Percentiles rank a stretch among this genome's conserved stretches.
Conservation (phyloP, 768 basidiomycete species). For the Boletus rex-veris region DNA sequence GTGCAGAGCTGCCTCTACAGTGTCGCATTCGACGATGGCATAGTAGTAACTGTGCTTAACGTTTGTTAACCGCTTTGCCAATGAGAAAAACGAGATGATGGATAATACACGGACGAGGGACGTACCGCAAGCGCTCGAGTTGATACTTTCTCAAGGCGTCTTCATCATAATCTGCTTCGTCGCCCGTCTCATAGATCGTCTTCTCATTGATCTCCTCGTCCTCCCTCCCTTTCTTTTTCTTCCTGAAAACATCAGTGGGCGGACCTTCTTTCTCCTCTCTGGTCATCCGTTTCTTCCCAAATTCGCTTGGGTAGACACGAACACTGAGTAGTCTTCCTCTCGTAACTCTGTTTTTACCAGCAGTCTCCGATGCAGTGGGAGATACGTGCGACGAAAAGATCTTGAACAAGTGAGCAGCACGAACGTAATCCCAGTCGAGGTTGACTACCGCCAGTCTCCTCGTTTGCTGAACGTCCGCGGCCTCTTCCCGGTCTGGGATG, state of each 20-base stretch:
- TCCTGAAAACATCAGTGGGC: constrained; percentile 77
- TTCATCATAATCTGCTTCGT: constrained; percentile 80
- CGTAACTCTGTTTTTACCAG: constrained; percentile 27
- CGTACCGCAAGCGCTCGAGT: constrained; percentile 84
- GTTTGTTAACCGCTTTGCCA: constrained; percentile 3
- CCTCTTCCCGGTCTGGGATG: constrained; percentile 44
- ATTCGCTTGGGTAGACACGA: constrained; percentile 87
- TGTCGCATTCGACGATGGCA: constrained; percentile 87
- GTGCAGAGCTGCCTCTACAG: constrained; percentile 69
- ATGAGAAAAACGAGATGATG: background rate
- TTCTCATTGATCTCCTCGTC: constrained; percentile 61
- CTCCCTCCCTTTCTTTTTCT: constrained; percentile 33
- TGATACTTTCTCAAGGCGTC: constrained; percentile 89
- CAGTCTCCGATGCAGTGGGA: constrained; percentile 37
- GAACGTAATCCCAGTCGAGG: constrained; percentile 96
- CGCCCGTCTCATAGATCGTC: constrained; percentile 63
- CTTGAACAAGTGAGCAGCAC: constrained; percentile 85
- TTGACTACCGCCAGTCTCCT: constrained; percentile 86
- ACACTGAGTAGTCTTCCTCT: constrained; percentile 74
- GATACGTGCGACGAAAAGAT: constrained; percentile 88
- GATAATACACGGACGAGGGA: constrained; percentile 5
- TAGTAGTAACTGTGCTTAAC: constrained; percentile 77
- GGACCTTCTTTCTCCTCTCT: constrained; percentile 90
- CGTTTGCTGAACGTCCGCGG: constrained; percentile 46
- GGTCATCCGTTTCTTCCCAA: constrained; percentile 83